Conservation (phyloP, 371 early-diverging fungal species). For the Nematocida sp. region DNA sequence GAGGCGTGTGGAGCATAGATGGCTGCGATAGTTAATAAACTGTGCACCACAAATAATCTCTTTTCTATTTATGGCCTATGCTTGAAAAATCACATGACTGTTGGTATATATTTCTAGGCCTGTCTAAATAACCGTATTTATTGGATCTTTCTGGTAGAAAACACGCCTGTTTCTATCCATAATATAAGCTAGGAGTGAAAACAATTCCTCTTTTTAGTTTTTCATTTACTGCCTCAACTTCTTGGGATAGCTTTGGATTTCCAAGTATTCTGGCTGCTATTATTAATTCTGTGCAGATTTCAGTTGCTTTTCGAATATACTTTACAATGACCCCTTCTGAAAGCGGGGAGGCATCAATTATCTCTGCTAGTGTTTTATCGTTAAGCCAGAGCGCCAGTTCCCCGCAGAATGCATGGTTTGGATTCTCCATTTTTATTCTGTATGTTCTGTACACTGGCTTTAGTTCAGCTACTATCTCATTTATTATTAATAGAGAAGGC, state of each 20-base stretch:
- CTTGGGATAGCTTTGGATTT: constrained; percentile 57
- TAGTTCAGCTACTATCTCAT: constrained; percentile 43
- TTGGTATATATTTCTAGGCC: no score
- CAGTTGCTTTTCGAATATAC: constrained; percentile 65
- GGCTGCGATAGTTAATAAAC: constrained; percentile 12
- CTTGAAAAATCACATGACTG: not conserved
- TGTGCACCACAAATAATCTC: not conserved
- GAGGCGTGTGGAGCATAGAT: not conserved
- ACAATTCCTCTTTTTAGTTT: constrained; percentile 66
- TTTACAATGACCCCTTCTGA: constrained; percentile 69
- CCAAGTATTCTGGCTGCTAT: constrained; percentile 62
- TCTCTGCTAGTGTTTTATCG: constrained; percentile 60
- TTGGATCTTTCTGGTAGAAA: not conserved
- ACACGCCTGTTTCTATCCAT: constrained; percentile 31
- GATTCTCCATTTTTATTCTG: constrained; percentile 21
- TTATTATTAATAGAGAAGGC: constrained; percentile 20
- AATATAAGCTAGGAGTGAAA: constrained; percentile 68
- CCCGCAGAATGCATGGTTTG: constrained; percentile 61
- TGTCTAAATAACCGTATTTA: not conserved
- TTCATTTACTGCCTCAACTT: constrained; percentile 57
- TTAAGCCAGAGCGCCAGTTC: constrained; percentile 67
- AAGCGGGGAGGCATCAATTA: constrained; percentile 59
- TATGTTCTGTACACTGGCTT: constrained; percentile 32
- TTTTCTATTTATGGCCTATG: not conserved
- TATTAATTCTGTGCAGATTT: constrained; percentile 68